These are phyloP conservation scores for Paramecium sexaurelia DNA, from an alignment of 73 alveolate species.

Conservation along the genomic window DNA sequence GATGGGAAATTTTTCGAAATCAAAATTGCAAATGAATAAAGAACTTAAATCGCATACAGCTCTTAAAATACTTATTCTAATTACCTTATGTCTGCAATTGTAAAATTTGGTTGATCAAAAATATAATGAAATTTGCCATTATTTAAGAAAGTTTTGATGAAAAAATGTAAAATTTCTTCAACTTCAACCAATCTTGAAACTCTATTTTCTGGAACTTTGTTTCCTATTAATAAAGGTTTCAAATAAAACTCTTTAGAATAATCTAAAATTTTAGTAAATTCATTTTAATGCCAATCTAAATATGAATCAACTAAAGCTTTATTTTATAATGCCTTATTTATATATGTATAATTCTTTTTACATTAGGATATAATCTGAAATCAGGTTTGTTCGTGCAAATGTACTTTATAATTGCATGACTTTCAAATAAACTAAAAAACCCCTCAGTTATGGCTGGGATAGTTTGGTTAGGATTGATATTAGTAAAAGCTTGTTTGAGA, in stretches of 20 bases:
- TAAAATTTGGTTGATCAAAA: not conserved
- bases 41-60: not conserved
- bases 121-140: not conserved
- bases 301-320: constrained; percentile 56
- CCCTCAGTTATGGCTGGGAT: constrained; percentile 67
- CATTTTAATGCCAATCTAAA: constrained; percentile 61
- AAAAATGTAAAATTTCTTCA: not conserved
- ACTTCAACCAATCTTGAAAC: not conserved
- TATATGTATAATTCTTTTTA: not conserved
- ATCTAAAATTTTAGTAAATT: not conserved
- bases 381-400: not conserved
- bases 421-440: constrained; percentile 47
- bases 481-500: not conserved
- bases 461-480: constrained; percentile 60
- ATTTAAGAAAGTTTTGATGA: not conserved
- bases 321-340: not conserved
- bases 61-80: not conserved
- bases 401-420: constrained; percentile 59
- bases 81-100: constrained; percentile 55
- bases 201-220: not conserved
- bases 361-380: constrained; percentile 39
- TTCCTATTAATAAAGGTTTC: not conserved
- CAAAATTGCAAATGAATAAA: constrained; percentile 1
- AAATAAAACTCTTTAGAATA: not conserved
- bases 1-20: constrained; percentile 37